Conservation (phyloP, 148 eudicot species). For the Vaccinium macrocarpon region DNA sequence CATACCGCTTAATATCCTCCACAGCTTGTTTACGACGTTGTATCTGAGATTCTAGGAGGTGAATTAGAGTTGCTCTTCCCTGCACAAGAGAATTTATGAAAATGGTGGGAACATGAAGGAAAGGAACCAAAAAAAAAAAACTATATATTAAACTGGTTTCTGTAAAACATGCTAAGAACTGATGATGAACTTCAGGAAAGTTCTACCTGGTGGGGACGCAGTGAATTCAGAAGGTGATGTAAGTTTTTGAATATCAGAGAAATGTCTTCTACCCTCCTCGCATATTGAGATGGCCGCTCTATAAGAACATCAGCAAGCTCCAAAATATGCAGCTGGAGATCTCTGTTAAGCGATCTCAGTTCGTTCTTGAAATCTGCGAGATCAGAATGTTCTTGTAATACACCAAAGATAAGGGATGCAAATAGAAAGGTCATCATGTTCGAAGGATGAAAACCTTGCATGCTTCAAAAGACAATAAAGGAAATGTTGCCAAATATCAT, state of each 20-base stretch:
- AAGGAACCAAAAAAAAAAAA: not conserved
- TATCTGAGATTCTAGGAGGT: slow-evolving; percentile 87
- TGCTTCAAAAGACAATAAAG: not conserved
- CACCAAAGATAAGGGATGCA: not conserved
- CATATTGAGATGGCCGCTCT: slow-evolving; percentile 93
- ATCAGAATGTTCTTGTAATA: not conserved
- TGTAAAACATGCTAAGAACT: not conserved
- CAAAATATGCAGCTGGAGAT: slow-evolving; percentile 78
- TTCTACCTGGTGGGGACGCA: slow-evolving; percentile 89
- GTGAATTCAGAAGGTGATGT: slow-evolving; percentile 85
- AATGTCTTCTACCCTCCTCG: slow-evolving; percentile 90
- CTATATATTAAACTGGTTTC: not conserved
- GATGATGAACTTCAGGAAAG: not conserved
- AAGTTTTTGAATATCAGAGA: slow-evolving; percentile 85
- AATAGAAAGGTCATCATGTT: not conserved
- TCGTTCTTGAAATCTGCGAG: slow-evolving; percentile 79
- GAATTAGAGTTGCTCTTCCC: slow-evolving; percentile 92
- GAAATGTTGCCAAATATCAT: not conserved
- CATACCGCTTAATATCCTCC: slow-evolving; percentile 87
- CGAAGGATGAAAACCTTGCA: not conserved
- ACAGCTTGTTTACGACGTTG: slow-evolving; percentile 83
- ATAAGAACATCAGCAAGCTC: slow-evolving; percentile 94
- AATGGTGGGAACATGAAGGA: not conserved
- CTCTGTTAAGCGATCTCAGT: slow-evolving; percentile 79
- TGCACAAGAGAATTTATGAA: slow-evolving; percentile 13